Conservation (phyloP, 495 filamentous ascomycete species). For the Stereocaulon alpinum region DNA sequence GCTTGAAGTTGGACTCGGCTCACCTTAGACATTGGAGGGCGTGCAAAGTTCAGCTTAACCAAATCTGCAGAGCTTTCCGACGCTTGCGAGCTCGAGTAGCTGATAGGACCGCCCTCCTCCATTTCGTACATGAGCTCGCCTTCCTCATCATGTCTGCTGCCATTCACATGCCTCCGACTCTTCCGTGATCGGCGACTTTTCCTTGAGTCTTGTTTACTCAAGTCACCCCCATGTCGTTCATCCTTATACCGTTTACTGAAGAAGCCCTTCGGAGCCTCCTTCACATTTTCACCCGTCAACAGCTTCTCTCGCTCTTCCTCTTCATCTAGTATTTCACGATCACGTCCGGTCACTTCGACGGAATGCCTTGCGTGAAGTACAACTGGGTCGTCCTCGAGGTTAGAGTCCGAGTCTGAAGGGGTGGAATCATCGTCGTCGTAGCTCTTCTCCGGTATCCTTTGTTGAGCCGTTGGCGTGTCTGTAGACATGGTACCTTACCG, state of each 20-base stretch:
- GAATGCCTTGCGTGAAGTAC: slow-evolving; percentile 54
- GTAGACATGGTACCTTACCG: not conserved
- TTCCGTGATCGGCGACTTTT: slow-evolving; percentile 51
- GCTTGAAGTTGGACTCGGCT: not conserved
- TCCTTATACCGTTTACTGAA: slow-evolving; percentile 45
- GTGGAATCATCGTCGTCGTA: slow-evolving; percentile 7
- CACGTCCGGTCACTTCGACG: slow-evolving; percentile 58
- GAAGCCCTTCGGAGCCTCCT: slow-evolving; percentile 41
- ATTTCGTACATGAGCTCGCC: slow-evolving; percentile 78
- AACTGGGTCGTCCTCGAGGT: slow-evolving; percentile 65
- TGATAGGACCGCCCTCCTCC: slow-evolving; percentile 68
- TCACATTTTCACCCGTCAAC: slow-evolving; percentile 42
- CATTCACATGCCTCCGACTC: slow-evolving; percentile 45
- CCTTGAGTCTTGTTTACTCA: slow-evolving; percentile 44
- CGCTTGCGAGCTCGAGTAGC: slow-evolving; percentile 40
- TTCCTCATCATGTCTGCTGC: slow-evolving; percentile 50
- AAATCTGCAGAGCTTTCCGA: slow-evolving; percentile 35
- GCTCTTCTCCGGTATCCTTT: not conserved
- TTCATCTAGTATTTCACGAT: slow-evolving; percentile 67
- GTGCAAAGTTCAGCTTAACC: slow-evolving; percentile 23
- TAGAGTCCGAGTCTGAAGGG: slow-evolving; percentile 32
- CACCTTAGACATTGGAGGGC: slow-evolving; percentile 11
- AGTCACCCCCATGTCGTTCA: slow-evolving; percentile 34
- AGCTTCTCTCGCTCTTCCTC: slow-evolving; percentile 83
- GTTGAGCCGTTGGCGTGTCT: not conserved